phyloP scores from a whole-genome alignment of 495 filamentous ascomycete species.

The Aspergillus bridgeri region DNA sequence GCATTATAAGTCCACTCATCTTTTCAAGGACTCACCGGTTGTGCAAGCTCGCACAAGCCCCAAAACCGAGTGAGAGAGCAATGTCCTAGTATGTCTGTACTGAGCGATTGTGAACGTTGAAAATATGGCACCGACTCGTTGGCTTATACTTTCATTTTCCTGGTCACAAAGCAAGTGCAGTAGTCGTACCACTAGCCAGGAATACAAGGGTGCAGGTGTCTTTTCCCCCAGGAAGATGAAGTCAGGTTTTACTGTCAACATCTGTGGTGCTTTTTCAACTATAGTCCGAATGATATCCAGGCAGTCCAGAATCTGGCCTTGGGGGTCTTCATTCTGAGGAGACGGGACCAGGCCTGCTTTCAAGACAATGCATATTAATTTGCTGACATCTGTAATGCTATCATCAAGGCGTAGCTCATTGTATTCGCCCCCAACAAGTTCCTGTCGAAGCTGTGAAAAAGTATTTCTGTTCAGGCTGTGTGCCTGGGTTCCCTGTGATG shows the following conservation, averaged over 20 bases:
- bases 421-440: conserved; percentile 52
- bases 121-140: conserved; percentile 30
- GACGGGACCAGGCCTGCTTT: conserved; percentile 73
- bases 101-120: conserved; percentile 34
- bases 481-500: conserved; percentile 39
- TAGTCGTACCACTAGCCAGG: conserved; percentile 63
- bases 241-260: conserved; percentile 53
- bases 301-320: conserved; percentile 61
- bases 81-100: conserved; percentile 31
- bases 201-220: conserved; percentile 62
- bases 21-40: conserved; percentile 29
- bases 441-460: conserved; percentile 62
- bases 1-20: neutral
- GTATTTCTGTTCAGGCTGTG: conserved; percentile 47
- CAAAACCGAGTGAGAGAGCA: conserved; percentile 27
- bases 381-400: conserved; percentile 69
- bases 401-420: conserved; percentile 51
- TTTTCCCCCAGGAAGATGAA: conserved; percentile 42
- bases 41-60: conserved; percentile 35
- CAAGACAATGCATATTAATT: conserved; percentile 78
- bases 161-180: conserved; percentile 29
- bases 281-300: conserved; percentile 69
- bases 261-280: conserved; percentile 68
- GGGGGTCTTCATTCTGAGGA: conserved; percentile 51
- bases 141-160: conserved; percentile 22